Evolutionary conservation across 176 grass and related monocot genomes (phyloP), one percentile per base, ranked within the genome.

Genomic region (Oryza glaberrima): DNA sequence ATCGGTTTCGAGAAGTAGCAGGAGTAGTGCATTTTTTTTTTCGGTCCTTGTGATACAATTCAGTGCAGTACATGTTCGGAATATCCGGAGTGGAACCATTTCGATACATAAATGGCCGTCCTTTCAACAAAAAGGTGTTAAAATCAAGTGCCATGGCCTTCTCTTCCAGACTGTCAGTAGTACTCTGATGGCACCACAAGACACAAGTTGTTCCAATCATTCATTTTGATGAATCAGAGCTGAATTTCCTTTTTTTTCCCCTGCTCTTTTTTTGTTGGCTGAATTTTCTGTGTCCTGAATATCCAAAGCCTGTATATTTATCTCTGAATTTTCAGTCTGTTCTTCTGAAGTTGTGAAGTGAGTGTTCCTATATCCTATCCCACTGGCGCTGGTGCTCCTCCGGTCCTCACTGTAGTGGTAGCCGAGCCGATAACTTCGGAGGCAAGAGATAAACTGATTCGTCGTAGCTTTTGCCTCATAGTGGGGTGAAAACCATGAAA

Each of bases 351-450:
- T 41, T 23, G 26, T 34, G 46, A 77, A 52, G 49, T 54, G 77
- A 70, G 65, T 73, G 15, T 43, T 11, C 30, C 66, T 74, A 47
- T 67, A 17, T 70, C 83, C 36, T 63, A 58, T 23, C 4, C 20
- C 58, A 23, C 58, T 75, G 77, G 87, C 6, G 38, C 9, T 26
- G 38, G 16, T 69, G 81, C 69, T 58, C 64, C 9, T 23, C 44
- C 32, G 26, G 26, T 26, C 26, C 26, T 26, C 26, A 26, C 68
- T 52, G 43, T 34, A 63, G 58, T 63, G 20, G 49, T 15, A 15
- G 77, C 45, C 58, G 79, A 15, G 77, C 45, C 67, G 83, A 86
- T 86, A 90, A 54, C 88, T 90, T 90, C 83, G 81, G 40, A 70
- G 75, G 35, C 72, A 90, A 90, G 88, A 90, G 58, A 83, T 54